A percentile compares a stretch with the other conserved stretches of the same genome.
Evolutionary conservation across 2,329 filamentous ascomycete species (phyloP).

Genomic region (Calonectria naviculata): DNA sequence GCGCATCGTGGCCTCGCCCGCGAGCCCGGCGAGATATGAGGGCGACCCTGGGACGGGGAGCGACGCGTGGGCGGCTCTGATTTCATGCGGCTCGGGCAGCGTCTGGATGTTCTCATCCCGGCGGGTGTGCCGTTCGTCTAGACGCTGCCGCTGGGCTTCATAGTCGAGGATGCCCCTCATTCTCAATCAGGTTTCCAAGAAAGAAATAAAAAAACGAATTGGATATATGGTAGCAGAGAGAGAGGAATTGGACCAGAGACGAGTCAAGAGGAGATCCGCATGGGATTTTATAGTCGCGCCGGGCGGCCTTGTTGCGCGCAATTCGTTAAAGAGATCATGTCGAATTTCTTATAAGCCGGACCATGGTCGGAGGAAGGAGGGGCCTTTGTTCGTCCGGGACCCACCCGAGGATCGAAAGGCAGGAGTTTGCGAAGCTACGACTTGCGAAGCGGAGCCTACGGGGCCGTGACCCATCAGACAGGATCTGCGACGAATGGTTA

Average conservation of each 20-base stretch:
- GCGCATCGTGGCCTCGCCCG: constrained; percentile 42
- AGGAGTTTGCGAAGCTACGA: constrained; percentile 30
- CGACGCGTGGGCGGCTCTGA: constrained; percentile 52
- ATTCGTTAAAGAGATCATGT: neutral
- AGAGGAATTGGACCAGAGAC: no score
- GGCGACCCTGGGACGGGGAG: constrained; percentile 48
- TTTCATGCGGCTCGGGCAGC: constrained; percentile 49
- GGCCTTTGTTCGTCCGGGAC: neutral
- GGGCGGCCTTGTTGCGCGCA: neutral
- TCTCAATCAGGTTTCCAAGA: neutral
- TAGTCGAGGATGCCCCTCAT: constrained; percentile 43
- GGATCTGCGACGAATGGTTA: neutral
- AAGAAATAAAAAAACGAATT: neutral
- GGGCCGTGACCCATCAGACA: neutral
- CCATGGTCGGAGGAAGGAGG: constrained; percentile 1
- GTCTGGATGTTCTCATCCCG: constrained; percentile 33
- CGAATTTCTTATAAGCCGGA: constrained; percentile 13
- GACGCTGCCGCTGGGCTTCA: constrained; percentile 30
- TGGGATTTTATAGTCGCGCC: neutral
- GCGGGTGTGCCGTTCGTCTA: constrained; percentile 29
- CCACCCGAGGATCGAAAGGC: constrained; percentile 20
- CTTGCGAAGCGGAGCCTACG: neutral
- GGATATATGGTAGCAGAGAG: neutral
- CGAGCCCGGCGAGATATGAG: constrained; percentile 45
- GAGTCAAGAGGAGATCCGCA: neutral